phyloP scores from a whole-genome alignment of 495 filamentous ascomycete species.

The Mycothermus thermophilus region DNA sequence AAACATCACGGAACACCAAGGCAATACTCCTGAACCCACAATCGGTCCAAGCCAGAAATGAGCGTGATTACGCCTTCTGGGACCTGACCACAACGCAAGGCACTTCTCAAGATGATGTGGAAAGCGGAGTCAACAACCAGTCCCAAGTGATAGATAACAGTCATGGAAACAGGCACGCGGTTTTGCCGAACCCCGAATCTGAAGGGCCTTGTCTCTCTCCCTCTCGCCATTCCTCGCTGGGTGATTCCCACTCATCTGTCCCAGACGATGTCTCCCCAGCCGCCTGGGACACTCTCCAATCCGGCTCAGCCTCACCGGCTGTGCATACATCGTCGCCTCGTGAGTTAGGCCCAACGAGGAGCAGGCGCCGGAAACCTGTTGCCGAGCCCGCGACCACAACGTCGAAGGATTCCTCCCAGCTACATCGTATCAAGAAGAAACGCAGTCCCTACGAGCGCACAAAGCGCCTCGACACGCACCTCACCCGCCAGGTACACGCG shows the following conservation, averaged over 20 bases:
- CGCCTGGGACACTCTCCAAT: constrained; percentile 13
- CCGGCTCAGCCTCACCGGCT: constrained; percentile 5
- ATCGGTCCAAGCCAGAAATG: no score
- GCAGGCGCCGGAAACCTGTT: constrained; percentile 11
- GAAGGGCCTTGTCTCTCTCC: no score
- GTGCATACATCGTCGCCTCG: constrained; percentile 7
- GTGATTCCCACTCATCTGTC: neutral
- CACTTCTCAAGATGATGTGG: no score
- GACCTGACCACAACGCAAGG: no score
- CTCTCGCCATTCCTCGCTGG: no score
- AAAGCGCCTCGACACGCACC: constrained; percentile 18
- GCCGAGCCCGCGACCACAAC: constrained; percentile 7
- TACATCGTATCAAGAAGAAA: constrained; percentile 17
- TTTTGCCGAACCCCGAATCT: no score
- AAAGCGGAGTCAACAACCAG: no score
- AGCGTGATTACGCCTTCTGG: no score
- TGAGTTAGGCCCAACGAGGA: constrained; percentile 4
- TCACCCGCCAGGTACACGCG: constrained; percentile 22
- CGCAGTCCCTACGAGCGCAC: constrained; percentile 16
- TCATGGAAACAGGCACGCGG: no score
- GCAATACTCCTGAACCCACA: no score
- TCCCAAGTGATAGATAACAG: no score
- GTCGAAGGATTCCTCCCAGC: constrained; percentile 5
- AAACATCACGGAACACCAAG: no score
- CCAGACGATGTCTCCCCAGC: constrained; percentile 7